Evolutionary conservation across 2,329 filamentous ascomycete genomes (phyloP).

Genomic region (Xylaria sp.): DNA sequence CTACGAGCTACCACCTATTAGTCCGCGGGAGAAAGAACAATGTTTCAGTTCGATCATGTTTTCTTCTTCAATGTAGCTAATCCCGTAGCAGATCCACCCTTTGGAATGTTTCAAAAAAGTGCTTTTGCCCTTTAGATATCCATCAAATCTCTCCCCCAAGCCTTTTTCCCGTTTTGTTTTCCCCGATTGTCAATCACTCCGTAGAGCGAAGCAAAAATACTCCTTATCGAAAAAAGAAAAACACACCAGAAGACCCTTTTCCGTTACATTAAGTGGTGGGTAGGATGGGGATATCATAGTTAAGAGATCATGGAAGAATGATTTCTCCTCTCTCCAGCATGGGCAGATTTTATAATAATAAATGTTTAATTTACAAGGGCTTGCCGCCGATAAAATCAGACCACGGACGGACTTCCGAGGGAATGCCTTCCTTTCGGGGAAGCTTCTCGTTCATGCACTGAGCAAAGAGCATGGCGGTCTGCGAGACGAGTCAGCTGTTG

Average conservation of each 20-base stretch:
- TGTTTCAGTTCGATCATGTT: neutral
- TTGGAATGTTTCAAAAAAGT: neutral
- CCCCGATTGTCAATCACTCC: neutral
- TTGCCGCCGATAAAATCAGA: constrained; percentile 93
- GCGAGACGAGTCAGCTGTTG: constrained; percentile 23
- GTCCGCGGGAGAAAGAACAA: neutral
- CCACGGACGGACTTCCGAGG: constrained; percentile 91
- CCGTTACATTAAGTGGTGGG: neutral
- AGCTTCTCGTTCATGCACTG: constrained; percentile 98
- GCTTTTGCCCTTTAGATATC: neutral
- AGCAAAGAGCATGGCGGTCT: constrained; percentile 96
- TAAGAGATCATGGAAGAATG: constrained; percentile 1
- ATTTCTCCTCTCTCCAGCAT: neutral
- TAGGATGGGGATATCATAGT: constrained; percentile 18
- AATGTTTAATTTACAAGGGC: constrained; percentile 64
- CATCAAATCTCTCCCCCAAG: neutral
- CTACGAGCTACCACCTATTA: too few species aligned
- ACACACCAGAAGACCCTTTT: constrained; percentile 8
- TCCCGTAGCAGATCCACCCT: neutral
- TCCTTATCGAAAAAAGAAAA: constrained; percentile 5
- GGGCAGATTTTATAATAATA: neutral
- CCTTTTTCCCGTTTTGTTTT: constrained; percentile 6
- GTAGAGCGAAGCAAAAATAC: constrained; percentile 1
- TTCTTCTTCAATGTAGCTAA: neutral
- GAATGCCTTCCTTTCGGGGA: constrained; percentile 86